Percentiles rank a stretch among this genome's conserved stretches.
Conservation (phyloP, 495 filamentous ascomycete species). For the Aspergillus bridgeri region DNA sequence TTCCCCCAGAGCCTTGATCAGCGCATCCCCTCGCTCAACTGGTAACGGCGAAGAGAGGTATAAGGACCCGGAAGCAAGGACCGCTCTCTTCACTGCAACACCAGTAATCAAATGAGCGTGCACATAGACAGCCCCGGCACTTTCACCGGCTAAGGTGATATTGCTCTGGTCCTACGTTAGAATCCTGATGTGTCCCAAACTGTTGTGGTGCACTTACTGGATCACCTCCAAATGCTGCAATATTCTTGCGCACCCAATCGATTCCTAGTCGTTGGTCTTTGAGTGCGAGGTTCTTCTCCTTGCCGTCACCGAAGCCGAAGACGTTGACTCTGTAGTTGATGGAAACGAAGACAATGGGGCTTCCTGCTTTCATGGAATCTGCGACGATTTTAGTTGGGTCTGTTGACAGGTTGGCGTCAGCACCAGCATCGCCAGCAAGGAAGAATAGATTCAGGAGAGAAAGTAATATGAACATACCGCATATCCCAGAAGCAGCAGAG, state of each 20-base stretch:
- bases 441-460: no score
- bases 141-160: conserved; percentile 38
- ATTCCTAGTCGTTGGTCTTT: conserved; percentile 65
- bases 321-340: conserved; percentile 67
- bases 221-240: conserved; percentile 62
- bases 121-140: conserved; percentile 38
- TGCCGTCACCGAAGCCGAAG: conserved; percentile 58
- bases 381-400: conserved; percentile 35
- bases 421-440: no score
- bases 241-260: conserved; percentile 57
- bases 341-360: conserved; percentile 56
- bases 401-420: conserved; percentile 1
- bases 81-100: conserved; percentile 32
- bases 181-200: neutral
- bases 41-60: conserved; percentile 36
- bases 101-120: conserved; percentile 40
- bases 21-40: conserved; percentile 23
- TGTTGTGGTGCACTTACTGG: conserved; percentile 28
- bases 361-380: conserved; percentile 31
- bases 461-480: conserved; percentile 20
- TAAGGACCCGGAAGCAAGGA: conserved; percentile 36
- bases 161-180: conserved; percentile 20
- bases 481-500: conserved; percentile 41
- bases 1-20: conserved; percentile 28
- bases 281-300: conserved; percentile 53